A percentile compares a stretch with the other conserved stretches of the same genome.
Evolutionary conservation across 371 early-diverging fungal genomes (phyloP).

Genomic region (Mortierella sp.): DNA sequence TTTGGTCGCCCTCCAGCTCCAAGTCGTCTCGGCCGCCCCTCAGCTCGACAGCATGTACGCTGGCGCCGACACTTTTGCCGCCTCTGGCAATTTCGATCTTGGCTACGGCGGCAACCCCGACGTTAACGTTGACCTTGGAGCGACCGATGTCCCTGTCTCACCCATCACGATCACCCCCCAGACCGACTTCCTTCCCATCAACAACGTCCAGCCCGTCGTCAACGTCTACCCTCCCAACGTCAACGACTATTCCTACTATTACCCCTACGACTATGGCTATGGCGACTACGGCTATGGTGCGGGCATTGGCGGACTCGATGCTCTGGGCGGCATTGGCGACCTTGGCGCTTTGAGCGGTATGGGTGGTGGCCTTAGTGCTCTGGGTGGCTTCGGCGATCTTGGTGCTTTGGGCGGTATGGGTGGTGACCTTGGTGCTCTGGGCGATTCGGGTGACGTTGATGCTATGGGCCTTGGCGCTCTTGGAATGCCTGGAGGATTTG

Average conservation of each 20-base stretch:
- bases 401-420: too few relatives aligned
- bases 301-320: too few relatives aligned
- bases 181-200: conserved; percentile 36
- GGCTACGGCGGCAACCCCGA: not conserved
- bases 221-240: not conserved
- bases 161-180: conserved; percentile 23
- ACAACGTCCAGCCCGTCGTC: not conserved
- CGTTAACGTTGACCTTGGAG: not conserved
- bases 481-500: too few relatives aligned
- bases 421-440: too few relatives aligned
- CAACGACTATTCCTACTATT: not conserved
- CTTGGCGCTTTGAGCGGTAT: not conserved
- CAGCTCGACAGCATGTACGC: too few relatives aligned
- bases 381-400: not conserved
- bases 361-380: not conserved
- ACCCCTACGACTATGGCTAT: too few relatives aligned
- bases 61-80: not conserved
- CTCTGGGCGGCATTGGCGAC: not conserved
- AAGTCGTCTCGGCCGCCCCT: not conserved
- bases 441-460: too few relatives aligned
- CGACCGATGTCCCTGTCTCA: conserved; percentile 24
- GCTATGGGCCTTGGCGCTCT: too few relatives aligned
- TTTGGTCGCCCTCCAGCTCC: too few relatives aligned
- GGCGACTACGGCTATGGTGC: not conserved
- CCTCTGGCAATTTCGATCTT: not conserved